Evolutionary conservation across 768 basidiomycete species (phyloP).

Genomic region (Leucogyrophana mollusca): DNA sequence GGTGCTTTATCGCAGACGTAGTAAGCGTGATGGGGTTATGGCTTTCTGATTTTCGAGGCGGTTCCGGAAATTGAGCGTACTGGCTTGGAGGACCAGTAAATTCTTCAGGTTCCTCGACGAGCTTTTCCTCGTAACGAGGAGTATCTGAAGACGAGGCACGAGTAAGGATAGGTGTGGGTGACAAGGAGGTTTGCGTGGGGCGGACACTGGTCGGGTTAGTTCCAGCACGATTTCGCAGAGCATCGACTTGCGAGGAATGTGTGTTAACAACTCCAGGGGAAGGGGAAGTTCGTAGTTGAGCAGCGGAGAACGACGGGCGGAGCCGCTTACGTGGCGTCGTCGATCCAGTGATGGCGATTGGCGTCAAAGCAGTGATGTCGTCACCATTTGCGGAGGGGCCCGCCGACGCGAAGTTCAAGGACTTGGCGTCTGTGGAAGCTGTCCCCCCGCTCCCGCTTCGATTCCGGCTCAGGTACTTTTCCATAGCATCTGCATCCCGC

Average conservation of each 20-base stretch:
- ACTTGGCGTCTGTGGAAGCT: constrained; percentile 69
- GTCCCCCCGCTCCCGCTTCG: constrained; percentile 79
- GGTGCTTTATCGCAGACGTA: constrained; percentile 48
- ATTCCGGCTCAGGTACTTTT: constrained; percentile 80
- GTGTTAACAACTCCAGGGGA: constrained; percentile 31
- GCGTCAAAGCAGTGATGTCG: constrained; percentile 48
- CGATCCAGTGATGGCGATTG: constrained; percentile 48
- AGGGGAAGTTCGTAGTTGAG: constrained; percentile 63
- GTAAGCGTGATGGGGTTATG: constrained; percentile 41
- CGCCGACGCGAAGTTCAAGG: constrained; percentile 45
- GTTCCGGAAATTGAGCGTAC: constrained; percentile 72
- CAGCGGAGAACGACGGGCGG: constrained; percentile 76
- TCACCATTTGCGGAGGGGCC: constrained; percentile 56
- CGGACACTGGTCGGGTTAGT: constrained; percentile 57
- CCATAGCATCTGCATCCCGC: constrained; percentile 84
- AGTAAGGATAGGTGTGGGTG: constrained; percentile 38
- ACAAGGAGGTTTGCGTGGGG: constrained; percentile 41
- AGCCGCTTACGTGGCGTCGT: constrained; percentile 57
- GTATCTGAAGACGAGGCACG: constrained; percentile 61
- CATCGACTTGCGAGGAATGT: constrained; percentile 41
- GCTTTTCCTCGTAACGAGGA: constrained; percentile 33
- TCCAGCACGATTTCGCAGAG: constrained; percentile 57
- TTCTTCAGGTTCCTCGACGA: constrained; percentile 45
- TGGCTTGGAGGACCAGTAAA: constrained; percentile 68
- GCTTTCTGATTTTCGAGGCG: constrained; percentile 49